A percentile compares a stretch with the other conserved stretches of the same genome.
These are phyloP conservation scores for Cryphonectria nitschkei DNA, from an alignment of 2,329 filamentous ascomycete species.

Conservation along the genomic window DNA sequence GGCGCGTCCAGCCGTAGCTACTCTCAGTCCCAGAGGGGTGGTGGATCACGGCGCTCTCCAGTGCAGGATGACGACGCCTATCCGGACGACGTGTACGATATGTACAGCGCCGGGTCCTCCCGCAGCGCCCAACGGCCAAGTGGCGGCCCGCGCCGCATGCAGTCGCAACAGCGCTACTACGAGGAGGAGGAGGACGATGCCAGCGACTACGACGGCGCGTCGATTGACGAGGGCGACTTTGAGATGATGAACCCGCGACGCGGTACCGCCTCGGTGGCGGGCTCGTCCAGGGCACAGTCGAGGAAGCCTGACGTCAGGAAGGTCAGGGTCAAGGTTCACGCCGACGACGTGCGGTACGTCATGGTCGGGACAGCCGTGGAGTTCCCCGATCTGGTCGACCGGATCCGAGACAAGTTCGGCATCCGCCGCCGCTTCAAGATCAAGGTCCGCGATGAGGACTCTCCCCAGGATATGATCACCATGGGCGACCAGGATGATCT, in stretches of 20 bases:
- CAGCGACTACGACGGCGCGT: conserved; percentile 72
- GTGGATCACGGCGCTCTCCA: conserved; percentile 38
- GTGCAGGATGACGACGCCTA: conserved; percentile 65
- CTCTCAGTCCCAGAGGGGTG: conserved; percentile 42
- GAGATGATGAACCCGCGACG: conserved; percentile 69
- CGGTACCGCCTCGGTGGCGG: conserved; percentile 49
- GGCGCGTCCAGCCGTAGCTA: conserved; percentile 49
- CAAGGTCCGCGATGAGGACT: conserved; percentile 82
- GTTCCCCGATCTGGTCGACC: conserved; percentile 77
- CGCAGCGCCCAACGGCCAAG: conserved; percentile 39
- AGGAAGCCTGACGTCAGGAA: conserved; percentile 71
- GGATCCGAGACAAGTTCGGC: conserved; percentile 85
- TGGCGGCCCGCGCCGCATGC: conserved; percentile 30
- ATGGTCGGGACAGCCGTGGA: conserved; percentile 76
- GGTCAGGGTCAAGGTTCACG: conserved; percentile 90
- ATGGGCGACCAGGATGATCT: conserved; percentile 96
- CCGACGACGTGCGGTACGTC: conserved; percentile 88
- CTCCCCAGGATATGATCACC: conserved; percentile 88
- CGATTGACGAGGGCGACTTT: conserved; percentile 76
- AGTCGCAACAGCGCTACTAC: conserved; percentile 64
- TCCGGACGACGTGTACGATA: conserved; percentile 71
- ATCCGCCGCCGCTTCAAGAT: conserved; percentile 81
- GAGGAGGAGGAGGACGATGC: conserved; percentile 80
- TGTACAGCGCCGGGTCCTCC: conserved; percentile 50
- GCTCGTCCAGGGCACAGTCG: conserved; percentile 57